These are phyloP conservation scores for Euphorbia tirucalli DNA, from an alignment of 345 rosid genomes.

Conservation along the genomic window DNA sequence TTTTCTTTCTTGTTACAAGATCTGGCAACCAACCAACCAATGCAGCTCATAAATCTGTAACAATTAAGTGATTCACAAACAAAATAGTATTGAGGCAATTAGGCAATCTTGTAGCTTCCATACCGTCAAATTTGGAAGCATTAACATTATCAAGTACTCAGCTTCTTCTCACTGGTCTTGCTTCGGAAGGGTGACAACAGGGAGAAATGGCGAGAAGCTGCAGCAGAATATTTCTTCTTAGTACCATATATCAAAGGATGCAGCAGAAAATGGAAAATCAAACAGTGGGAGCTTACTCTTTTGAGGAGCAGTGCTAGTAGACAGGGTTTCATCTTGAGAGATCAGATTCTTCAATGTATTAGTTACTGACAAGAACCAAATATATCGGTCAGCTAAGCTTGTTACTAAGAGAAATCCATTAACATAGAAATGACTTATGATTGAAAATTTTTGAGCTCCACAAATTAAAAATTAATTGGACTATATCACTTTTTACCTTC, in stretches of 20 bases:
- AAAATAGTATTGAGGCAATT: constrained; percentile 11
- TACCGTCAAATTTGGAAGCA: constrained; percentile 11
- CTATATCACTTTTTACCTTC: constrained; percentile 23
- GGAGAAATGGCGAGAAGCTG: constrained; percentile 84
- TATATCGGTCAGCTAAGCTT: constrained; percentile 16
- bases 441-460: too few species aligned
- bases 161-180: constrained; percentile 66
- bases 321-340: constrained; percentile 75
- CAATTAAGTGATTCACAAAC: constrained; percentile 15
- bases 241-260: not conserved
- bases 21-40: too few species aligned
- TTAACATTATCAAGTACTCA: constrained; percentile 24
- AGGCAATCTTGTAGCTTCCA: constrained; percentile 15
- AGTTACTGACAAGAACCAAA: constrained; percentile 42
- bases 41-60: constrained; percentile 4
- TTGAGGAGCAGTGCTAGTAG: constrained; percentile 49
- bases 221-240: constrained; percentile 6
- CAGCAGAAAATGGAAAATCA: not conserved
- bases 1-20: constrained; percentile 9
- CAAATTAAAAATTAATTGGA: too few species aligned
- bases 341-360: constrained; percentile 84
- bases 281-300: constrained; percentile 50
- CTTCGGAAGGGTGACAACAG: constrained; percentile 76
- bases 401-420: too few species aligned
- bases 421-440: too few species aligned